These are phyloP conservation scores for Solanum ahanhuiri DNA, from an alignment of 257 asterid genomes.

Conservation along the genomic window DNA sequence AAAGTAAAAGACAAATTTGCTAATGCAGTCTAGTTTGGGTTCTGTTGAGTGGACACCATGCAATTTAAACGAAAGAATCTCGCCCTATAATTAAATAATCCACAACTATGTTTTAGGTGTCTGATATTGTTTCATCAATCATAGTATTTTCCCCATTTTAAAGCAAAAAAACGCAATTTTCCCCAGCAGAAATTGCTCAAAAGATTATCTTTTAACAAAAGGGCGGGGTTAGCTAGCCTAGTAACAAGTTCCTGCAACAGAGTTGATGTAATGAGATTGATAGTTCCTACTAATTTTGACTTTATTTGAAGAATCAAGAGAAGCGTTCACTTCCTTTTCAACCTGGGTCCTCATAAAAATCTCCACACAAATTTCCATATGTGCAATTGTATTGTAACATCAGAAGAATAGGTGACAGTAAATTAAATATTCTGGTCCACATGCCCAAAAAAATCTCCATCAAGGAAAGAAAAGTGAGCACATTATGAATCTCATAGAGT, in stretches of 20 bases:
- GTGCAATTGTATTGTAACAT: neutral
- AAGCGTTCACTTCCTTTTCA: slow-evolving; percentile 1
- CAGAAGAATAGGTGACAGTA: neutral
- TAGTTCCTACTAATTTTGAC: neutral
- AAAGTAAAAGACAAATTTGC: neutral
- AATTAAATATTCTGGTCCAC: neutral
- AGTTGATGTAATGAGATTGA: neutral
- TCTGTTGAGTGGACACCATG: neutral
- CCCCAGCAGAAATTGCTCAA: no score
- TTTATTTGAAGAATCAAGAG: neutral
- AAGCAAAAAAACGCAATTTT: neutral
- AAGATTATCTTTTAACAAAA: neutral
- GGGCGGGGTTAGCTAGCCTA: neutral
- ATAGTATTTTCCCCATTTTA: neutral
- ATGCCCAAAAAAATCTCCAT: neutral
- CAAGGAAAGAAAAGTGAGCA: neutral
- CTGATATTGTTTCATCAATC: neutral
- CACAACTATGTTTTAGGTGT: no score
- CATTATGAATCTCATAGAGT: neutral
- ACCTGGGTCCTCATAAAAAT: slow-evolving; percentile 10
- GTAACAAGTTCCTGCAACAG: neutral
- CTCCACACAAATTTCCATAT: neutral
- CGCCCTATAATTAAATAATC: neutral
- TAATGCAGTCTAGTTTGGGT: neutral
- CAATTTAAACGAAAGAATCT: neutral